Percentiles rank a stretch among this genome's conserved stretches.
These are phyloP conservation scores for Euphorbia schlechtendalii DNA, from an alignment of 441 rosid species.

Conservation along the genomic window DNA sequence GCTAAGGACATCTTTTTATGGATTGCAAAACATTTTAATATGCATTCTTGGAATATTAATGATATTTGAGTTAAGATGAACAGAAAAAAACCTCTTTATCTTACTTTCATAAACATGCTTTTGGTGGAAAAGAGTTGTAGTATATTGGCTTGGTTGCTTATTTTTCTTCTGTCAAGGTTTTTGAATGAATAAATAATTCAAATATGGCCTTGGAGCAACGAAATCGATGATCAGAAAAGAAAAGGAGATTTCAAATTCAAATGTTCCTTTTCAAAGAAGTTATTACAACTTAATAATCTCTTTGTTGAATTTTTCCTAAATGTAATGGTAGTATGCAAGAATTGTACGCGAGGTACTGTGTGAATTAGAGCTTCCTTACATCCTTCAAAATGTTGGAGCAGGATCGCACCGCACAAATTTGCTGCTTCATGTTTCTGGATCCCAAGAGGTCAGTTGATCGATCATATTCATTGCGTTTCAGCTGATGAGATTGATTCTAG, in stretches of 20 bases:
- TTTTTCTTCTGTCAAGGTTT: no score
- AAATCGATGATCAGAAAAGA: no score
- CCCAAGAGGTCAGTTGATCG: slow-evolving; percentile 43
- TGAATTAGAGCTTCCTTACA: slow-evolving; percentile 74
- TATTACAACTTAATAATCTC: no score
- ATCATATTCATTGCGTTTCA: no score
- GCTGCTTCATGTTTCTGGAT: slow-evolving; percentile 53
- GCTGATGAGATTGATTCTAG: no score
- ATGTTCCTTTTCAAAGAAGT: no score
- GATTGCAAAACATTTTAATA: neutral
- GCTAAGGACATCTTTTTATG: no score
- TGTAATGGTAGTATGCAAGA: slow-evolving; percentile 53
- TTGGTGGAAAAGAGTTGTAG: neutral
- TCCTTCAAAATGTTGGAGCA: slow-evolving; percentile 66
- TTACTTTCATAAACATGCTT: neutral
- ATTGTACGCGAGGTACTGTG: slow-evolving; percentile 82
- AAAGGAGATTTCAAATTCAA: no score
- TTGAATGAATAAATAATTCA: no score
- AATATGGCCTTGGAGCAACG: no score
- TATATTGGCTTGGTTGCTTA: neutral
- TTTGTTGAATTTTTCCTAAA: neutral
- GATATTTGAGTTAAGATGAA: neutral
- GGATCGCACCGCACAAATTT: slow-evolving; percentile 44
- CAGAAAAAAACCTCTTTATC: neutral
- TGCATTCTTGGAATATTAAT: neutral